phyloP scores from a whole-genome alignment of 305 asterid genomes.

The Fraxinus latifolia region DNA sequence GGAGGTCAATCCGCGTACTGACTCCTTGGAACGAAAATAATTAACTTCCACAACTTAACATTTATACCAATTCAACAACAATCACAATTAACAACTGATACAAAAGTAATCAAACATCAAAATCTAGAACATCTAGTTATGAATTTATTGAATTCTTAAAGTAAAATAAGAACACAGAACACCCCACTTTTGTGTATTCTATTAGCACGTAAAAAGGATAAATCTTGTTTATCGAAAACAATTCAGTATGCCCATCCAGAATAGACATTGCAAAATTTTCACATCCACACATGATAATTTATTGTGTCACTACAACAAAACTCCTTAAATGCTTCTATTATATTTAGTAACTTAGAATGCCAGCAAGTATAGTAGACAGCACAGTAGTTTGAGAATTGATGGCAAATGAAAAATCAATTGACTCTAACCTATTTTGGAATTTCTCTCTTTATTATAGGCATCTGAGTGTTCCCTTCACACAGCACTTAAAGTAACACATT shows the following conservation, averaged over 20 bases:
- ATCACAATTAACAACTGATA: neutral
- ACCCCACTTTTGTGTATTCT: neutral
- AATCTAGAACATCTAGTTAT: neutral
- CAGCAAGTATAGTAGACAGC: neutral
- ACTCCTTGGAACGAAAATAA: too few species aligned
- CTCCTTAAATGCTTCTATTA: neutral
- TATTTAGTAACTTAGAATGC: neutral
- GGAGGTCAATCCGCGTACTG: too few species aligned
- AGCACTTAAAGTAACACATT: neutral
- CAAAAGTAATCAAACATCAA: neutral
- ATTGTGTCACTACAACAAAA: neutral
- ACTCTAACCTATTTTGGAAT: slow-evolving; percentile 68
- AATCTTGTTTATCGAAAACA: neutral
- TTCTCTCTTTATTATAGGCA: slow-evolving; percentile 74
- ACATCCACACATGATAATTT: neutral
- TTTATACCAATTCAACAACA: neutral
- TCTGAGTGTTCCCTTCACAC: slow-evolving; percentile 86
- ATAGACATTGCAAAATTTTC: neutral
- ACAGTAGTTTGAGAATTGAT: neutral
- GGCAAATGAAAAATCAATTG: neutral
- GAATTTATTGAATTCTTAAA: neutral
- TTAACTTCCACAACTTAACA: neutral
- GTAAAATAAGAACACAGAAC: neutral
- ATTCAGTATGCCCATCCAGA: neutral
- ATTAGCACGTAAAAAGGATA: neutral